These are phyloP conservation scores for Cadophora malorum DNA, from an alignment of 2,329 filamentous ascomycete species.

Conservation along the genomic window DNA sequence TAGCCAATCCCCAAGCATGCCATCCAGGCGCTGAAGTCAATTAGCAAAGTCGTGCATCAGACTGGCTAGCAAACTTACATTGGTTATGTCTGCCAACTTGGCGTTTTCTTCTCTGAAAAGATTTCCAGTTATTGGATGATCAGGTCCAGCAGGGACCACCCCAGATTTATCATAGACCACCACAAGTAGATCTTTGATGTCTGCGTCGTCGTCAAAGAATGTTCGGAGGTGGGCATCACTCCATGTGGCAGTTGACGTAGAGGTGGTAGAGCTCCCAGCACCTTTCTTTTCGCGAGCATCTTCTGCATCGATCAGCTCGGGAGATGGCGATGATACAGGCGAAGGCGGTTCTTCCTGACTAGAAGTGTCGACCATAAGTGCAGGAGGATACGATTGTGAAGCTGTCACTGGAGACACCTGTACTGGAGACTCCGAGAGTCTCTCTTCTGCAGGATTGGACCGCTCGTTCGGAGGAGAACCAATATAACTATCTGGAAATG, in stretches of 20 bases:
- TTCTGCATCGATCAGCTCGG: conserved; percentile 61
- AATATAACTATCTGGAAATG: conserved; percentile 45
- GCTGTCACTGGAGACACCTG: conserved; percentile 64
- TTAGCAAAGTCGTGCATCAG: conserved; percentile 34
- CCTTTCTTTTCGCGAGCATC: conserved; percentile 45
- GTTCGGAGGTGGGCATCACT: conserved; percentile 84
- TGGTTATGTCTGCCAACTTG: conserved; percentile 84
- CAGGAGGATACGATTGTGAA: conserved; percentile 62
- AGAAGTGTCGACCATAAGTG: conserved; percentile 73
- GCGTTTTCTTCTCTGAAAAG: conserved; percentile 89
- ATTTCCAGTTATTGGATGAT: conserved; percentile 82
- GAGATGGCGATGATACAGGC: conserved; percentile 67
- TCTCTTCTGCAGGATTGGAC: conserved; percentile 48
- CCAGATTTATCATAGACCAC: conserved; percentile 94
- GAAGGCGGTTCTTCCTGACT: conserved; percentile 72
- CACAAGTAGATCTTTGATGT: conserved; percentile 87
- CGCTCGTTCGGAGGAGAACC: conserved; percentile 43
- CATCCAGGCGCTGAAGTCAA: conserved; percentile 74
- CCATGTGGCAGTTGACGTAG: conserved; percentile 72
- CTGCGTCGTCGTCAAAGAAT: conserved; percentile 88
- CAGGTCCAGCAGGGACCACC: conserved; percentile 76
- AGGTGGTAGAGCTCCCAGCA: conserved; percentile 59
- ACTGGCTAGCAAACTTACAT: conserved; percentile 54
- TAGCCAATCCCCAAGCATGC: conserved; percentile 84
- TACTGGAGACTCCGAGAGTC: conserved; percentile 72